Evolutionary conservation across 345 rosid species (phyloP), one percentile per base, ranked within the genome.

Genomic region (Hibiscus trionum): DNA sequence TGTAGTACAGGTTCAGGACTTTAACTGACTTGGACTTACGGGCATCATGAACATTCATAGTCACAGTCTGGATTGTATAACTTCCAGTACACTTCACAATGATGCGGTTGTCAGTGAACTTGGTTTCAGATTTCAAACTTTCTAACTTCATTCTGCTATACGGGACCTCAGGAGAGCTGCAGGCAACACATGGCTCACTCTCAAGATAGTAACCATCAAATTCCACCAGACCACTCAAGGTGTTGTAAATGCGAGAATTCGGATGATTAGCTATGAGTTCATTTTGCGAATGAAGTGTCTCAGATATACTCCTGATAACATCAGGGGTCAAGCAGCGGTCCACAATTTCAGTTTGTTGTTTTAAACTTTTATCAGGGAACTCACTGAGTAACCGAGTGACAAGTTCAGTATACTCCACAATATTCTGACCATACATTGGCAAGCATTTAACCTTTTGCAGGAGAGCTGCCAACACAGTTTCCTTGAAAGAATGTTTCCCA

Each of bases 201-300:
- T 95, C 99, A 68, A 95, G 97, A 85, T 92, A 95, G 81, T 95
- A 95, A 71, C 99, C 99, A 82, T 92, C 99, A 77, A 95, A 95
- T 73, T 92, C 99, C 78, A 95, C 97, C 61, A 95, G 88, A 77
- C 96, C 86, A 78, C 96, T 86, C 83, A 92, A 83, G 64, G 98
- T 89, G 76, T 84, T 95, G 79, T 95, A 95, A 72, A 95, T 90
- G 74, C 96, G 94, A 61, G 99, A 95, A 87, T 95, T 92, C 64
- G 98, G 99, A 84, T 95, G 99, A 83, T 95, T 92, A 76, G 99
- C 99, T 79, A 95, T 79, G 66, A 95, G 97, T 77, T 95, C 99
- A 81, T 95, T 95, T 81, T 95, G 99, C 55, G 86, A 84, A 79
- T 86, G 99, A 72, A 95, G 90, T 29, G 96, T 83, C 84, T 95